A percentile compares a stretch with the other conserved stretches of the same genome.
These are phyloP conservation scores for Psilocybe mexicana DNA, from an alignment of 1,284 basidiomycete genomes.

Conservation along the genomic window DNA sequence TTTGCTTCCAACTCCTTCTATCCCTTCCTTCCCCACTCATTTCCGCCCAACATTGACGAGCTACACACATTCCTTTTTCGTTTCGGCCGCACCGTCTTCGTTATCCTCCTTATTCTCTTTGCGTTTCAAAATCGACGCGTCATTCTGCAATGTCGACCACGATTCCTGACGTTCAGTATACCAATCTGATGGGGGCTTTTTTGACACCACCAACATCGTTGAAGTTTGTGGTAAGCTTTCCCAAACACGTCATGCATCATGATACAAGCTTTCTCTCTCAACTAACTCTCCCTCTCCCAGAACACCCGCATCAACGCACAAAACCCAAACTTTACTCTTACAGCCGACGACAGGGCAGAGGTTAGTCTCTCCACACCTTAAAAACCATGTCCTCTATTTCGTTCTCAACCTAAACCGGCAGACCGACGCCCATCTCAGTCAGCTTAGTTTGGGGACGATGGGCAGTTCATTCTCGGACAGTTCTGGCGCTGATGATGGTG, in stretches of 20 bases:
- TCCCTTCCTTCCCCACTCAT: background rate
- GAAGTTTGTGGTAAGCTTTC: background rate
- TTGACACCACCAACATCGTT: background rate
- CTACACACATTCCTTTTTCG: background rate
- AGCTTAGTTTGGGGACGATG: background rate
- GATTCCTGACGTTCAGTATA: background rate
- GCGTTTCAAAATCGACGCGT: constrained; percentile 3
- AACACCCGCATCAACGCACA: background rate
- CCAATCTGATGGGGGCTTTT: background rate
- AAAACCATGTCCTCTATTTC: background rate
- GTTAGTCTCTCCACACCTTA: background rate
- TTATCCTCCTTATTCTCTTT: background rate
- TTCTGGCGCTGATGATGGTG: too few species aligned
- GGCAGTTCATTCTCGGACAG: too few species aligned
- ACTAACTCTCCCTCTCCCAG: background rate
- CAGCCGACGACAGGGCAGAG: background rate
- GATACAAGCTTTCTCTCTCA: background rate
- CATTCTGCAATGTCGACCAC: constrained; percentile 1
- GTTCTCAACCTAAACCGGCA: background rate
- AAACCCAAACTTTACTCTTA: background rate
- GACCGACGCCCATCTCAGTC: too few species aligned
- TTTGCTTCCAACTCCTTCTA: background rate
- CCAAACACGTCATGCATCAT: background rate
- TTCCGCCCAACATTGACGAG: constrained; percentile 3
- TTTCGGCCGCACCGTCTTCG: background rate